Percentiles rank a stretch among this genome's conserved stretches.
Conservation (phyloP, 495 filamentous ascomycete species). For the Rusavskia elegans region DNA sequence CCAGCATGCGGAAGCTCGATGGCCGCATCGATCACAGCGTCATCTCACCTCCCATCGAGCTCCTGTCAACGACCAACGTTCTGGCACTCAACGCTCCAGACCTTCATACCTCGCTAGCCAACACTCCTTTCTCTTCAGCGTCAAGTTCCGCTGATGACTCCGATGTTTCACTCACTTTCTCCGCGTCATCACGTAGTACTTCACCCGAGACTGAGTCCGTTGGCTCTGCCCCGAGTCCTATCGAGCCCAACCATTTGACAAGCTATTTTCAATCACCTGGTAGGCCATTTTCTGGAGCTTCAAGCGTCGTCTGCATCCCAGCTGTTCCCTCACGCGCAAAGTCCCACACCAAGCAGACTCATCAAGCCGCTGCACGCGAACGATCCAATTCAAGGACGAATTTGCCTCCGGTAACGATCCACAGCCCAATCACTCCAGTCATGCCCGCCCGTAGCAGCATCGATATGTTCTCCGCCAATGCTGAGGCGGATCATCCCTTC, state of each 20-base stretch:
- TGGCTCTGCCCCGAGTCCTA: slow-evolving; percentile 38
- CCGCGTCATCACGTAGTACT: slow-evolving; percentile 41
- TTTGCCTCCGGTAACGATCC: slow-evolving; percentile 22
- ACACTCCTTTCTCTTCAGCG: slow-evolving; percentile 9
- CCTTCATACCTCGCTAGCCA: slow-evolving; percentile 30
- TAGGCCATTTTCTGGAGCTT: slow-evolving; percentile 19
- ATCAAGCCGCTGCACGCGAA: slow-evolving; percentile 49
- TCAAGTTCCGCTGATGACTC: slow-evolving; percentile 43
- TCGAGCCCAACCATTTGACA: slow-evolving; percentile 63
- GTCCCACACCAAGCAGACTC: slow-evolving; percentile 72
- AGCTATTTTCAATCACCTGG: slow-evolving; percentile 53
- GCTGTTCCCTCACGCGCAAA: slow-evolving; percentile 57
- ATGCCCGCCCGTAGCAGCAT: slow-evolving; percentile 22
- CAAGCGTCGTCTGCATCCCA: slow-evolving; percentile 37
- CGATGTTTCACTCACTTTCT: slow-evolving; percentile 41
- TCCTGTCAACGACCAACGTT: slow-evolving; percentile 92
- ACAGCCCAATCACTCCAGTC: slow-evolving; percentile 19
- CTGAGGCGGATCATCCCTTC: slow-evolving; percentile 28
- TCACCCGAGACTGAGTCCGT: slow-evolving; percentile 59
- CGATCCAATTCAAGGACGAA: slow-evolving; percentile 36
- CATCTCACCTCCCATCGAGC: slow-evolving; percentile 76
- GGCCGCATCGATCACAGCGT: slow-evolving; percentile 38
- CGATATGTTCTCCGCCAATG: slow-evolving; percentile 26
- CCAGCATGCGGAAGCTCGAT: slow-evolving; percentile 28
- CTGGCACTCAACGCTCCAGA: slow-evolving; percentile 86